These are phyloP conservation scores for Globisporangium cystogenes DNA, from an alignment of 352 stramenopile genomes.

Conservation along the genomic window DNA sequence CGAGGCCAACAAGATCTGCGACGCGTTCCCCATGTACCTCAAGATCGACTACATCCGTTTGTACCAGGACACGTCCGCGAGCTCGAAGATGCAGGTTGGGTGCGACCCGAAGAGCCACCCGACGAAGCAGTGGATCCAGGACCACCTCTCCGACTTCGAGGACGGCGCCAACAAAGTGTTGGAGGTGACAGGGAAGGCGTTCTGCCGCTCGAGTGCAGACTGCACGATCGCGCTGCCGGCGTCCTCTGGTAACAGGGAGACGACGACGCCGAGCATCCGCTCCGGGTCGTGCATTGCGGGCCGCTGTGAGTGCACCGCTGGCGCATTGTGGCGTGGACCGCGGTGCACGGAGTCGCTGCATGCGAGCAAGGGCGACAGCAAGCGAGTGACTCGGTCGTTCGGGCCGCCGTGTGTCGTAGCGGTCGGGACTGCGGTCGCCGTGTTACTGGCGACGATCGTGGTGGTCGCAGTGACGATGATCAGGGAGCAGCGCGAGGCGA, in stretches of 20 bases:
- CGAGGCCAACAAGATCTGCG: slow-evolving; percentile 50
- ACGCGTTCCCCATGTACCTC: slow-evolving; percentile 60
- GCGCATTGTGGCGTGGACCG: not conserved
- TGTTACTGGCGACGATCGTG: not conserved
- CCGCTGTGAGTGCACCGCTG: not conserved
- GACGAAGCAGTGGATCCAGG: slow-evolving; percentile 69
- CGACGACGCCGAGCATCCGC: slow-evolving; percentile 5
- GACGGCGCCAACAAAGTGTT: slow-evolving; percentile 44
- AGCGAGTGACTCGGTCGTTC: not conserved
- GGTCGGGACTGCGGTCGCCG: not conserved
- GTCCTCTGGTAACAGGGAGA: slow-evolving; percentile 6
- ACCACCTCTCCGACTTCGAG: slow-evolving; percentile 71
- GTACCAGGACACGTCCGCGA: slow-evolving; percentile 46
- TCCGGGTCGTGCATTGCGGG: not conserved
- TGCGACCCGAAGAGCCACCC: slow-evolving; percentile 65
- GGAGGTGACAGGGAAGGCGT: slow-evolving; percentile 19
- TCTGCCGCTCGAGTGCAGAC: slow-evolving; percentile 21
- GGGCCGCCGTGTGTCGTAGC: slow-evolving; percentile 1
- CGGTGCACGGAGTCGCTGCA: slow-evolving; percentile 1
- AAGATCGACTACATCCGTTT: slow-evolving; percentile 80
- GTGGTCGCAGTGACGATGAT: slow-evolving; percentile 1
- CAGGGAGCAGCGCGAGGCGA: not conserved
- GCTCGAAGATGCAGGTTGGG: slow-evolving; percentile 45
- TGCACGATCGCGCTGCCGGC: slow-evolving; percentile 17
- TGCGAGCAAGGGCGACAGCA: not conserved